phyloP scores from a whole-genome alignment of 208 protist species.

The Crithidia expoeki region DNA sequence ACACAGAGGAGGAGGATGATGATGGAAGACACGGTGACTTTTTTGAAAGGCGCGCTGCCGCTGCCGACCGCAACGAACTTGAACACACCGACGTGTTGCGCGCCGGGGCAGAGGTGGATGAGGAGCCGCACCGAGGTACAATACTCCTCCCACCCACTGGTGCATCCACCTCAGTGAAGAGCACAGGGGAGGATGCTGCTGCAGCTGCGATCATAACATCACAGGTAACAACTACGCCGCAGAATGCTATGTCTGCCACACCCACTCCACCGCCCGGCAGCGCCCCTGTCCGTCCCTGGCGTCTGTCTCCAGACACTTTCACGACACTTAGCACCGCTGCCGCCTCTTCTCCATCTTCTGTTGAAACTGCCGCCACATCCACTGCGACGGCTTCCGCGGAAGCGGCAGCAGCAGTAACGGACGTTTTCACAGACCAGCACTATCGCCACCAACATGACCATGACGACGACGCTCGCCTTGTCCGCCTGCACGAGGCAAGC shows the following conservation, averaged over 20 bases:
- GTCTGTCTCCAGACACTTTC: background rate
- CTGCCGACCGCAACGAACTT: too few species aligned
- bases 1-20: background rate
- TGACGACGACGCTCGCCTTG: conserved; percentile 20
- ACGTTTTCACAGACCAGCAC: background rate
- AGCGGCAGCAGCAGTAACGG: background rate
- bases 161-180: background rate
- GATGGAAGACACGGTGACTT: too few species aligned
- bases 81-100: background rate
- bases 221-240: background rate
- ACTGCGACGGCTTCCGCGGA: background rate
- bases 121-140: conserved; percentile 25
- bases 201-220: too few species aligned
- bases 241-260: background rate
- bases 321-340: background rate
- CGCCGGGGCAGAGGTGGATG: conserved; percentile 3
- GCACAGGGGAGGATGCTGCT: background rate
- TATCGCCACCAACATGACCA: background rate
- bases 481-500: conserved; percentile 10
- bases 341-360: background rate
- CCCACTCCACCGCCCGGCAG: background rate
- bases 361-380: background rate
- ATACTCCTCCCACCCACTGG: conserved; percentile 13
- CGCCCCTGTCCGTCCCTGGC: conserved; percentile 10
- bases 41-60: too few species aligned